Percentiles rank a stretch among this genome's conserved stretches.
Conservation (phyloP, 257 asterid species). For the Avicennia marina region DNA sequence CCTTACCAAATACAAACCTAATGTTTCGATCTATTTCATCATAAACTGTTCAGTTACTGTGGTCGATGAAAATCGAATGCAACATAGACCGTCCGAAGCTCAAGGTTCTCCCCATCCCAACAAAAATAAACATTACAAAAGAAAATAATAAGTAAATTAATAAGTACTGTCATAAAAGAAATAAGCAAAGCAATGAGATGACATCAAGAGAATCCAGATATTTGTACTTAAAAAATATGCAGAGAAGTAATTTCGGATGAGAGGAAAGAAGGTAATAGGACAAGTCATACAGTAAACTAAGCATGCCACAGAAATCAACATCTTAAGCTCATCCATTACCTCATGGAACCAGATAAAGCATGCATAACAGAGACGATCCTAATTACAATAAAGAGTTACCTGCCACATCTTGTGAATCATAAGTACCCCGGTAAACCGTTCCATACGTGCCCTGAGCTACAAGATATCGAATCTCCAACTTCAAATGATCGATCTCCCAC, state of each 20-base stretch:
- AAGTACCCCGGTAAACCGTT: slow-evolving; percentile 84
- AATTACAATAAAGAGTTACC: slow-evolving; percentile 31
- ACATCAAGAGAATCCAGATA: too few relatives aligned
- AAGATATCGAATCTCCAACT: slow-evolving; percentile 77
- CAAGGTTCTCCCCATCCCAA: not conserved
- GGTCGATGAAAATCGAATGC: not conserved
- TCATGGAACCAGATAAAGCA: not conserved
- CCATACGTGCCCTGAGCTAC: slow-evolving; percentile 93
- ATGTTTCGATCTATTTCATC: too few relatives aligned
- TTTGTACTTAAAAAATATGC: too few relatives aligned
- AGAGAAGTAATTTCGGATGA: not conserved
- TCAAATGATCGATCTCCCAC: slow-evolving; percentile 89
- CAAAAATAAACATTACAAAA: not conserved
- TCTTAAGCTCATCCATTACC: not conserved
- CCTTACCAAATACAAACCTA: too few relatives aligned
- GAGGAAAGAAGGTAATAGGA: too few relatives aligned
- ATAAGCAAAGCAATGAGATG: too few relatives aligned
- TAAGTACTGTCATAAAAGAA: too few relatives aligned
- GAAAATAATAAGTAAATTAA: not conserved
- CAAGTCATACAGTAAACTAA: too few relatives aligned
- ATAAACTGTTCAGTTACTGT: not conserved
- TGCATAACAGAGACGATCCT: not conserved
- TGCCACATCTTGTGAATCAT: slow-evolving; percentile 81
- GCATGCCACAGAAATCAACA: too few relatives aligned
- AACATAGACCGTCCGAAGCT: not conserved